These are phyloP conservation scores for Geotrichum candidum DNA, from an alignment of 1,139 yeast species.

Conservation along the genomic window DNA sequence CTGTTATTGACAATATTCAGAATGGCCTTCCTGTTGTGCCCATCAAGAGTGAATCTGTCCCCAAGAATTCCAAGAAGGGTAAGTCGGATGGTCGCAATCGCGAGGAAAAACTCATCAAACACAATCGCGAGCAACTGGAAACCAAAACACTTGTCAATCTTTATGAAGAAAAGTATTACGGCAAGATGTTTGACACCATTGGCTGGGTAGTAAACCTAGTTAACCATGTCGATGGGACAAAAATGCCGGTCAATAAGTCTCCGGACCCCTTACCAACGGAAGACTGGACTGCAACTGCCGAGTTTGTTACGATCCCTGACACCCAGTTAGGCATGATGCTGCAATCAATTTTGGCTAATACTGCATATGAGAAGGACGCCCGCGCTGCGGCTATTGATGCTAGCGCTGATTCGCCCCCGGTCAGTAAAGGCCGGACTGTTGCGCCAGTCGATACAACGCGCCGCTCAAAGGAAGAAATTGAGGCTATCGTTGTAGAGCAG, in stretches of 20 bases:
- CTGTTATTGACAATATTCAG: conserved; percentile 26
- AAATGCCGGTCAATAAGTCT: background rate
- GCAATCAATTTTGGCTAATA: background rate
- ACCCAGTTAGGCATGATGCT: background rate
- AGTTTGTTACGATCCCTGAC: conserved; percentile 5
- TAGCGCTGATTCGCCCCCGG: background rate
- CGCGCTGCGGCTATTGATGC: background rate
- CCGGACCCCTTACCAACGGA: conserved; percentile 12
- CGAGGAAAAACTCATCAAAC: background rate
- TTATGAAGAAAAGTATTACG: conserved; percentile 5
- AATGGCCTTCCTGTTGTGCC: conserved; percentile 11
- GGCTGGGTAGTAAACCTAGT: conserved; percentile 13
- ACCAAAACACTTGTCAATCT: conserved; percentile 11
- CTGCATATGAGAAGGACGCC: background rate
- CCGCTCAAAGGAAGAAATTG: conserved; percentile 14
- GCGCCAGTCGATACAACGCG: conserved; percentile 15
- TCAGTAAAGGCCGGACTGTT: conserved; percentile 3
- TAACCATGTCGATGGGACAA: conserved; percentile 7
- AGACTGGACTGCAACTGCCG: conserved; percentile 16
- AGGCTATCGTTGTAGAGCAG: conserved; percentile 13
- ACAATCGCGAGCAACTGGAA: conserved; percentile 9
- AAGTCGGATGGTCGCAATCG: background rate
- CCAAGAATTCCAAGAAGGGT: background rate
- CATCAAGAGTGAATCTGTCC: background rate
- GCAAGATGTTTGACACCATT: background rate